Evolutionary conservation across 2,329 filamentous ascomycete genomes (phyloP), one percentile per base, ranked within the genome.

Genomic region (Diaporthe citrichinensis): DNA sequence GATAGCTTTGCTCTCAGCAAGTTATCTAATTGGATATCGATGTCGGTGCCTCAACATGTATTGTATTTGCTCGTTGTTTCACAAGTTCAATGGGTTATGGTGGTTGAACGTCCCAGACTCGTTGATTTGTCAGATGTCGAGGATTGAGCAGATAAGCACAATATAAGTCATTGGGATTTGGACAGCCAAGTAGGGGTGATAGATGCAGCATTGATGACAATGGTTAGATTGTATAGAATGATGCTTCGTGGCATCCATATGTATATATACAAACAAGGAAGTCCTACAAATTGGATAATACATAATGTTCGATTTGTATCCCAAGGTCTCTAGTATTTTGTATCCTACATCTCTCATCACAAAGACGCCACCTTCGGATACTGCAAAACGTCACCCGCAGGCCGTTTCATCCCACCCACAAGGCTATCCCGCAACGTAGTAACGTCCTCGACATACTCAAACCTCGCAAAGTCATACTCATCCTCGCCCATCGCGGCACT

Each of bases 361-460:
- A 69, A 55, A 69, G 65, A 69, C 2, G 65, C 65, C 34, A 55
- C 49, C 34, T 31, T 55, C 0, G 65, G 65, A 14, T 51, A 51
- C 34, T 41, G 65, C 65, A 69, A 55, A 7, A 39, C n/a, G 8
- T 41, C 65, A 5, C 8, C 65, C 9, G 3, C 49, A 14, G 34
- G 14, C 4, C 65, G n/a, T 7, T 55, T 69, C 49, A 67, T 59
- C 12, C 51, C 71, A 23, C 34, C 58, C 1, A 65, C 41, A 34
- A 49, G 46, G 25, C 65, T 74, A 4, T 69, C 73, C 34, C 53
- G 1, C 10, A 71, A 41, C 15, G 39, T 69, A 8, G 41, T 74
- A 2, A 74, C 72, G 6, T 74, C 72, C n/a, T 74, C 72, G 5
- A 74, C 72, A 34, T 74, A 68, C 53, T 74, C 49, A 25, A 74